Percentiles rank a stretch among this genome's conserved stretches.
Evolutionary conservation across 164 flowering plant species (phyloP).

Genomic region (Hamamelis virginiana): DNA sequence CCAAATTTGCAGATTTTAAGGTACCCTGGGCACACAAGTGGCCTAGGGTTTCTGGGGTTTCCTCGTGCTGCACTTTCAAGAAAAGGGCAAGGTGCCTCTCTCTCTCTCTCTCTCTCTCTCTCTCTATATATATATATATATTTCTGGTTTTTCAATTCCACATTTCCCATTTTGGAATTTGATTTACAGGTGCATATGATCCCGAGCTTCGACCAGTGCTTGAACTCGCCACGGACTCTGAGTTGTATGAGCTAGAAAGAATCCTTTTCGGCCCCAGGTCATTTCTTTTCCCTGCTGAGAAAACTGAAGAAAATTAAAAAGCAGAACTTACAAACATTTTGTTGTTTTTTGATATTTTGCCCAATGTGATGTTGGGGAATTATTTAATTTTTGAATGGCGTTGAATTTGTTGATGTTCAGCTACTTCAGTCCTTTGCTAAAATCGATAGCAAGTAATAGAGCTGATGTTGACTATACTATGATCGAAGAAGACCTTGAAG

Average conservation of each 20-base stretch:
- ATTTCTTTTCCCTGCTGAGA: neutral
- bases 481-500: slow-evolving; percentile 65
- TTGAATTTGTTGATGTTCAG: slow-evolving; percentile 38
- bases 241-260: slow-evolving; percentile 66
- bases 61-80: slow-evolving; percentile 24
- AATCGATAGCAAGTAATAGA: slow-evolving; percentile 51
- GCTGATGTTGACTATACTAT: slow-evolving; percentile 44
- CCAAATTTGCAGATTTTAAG: slow-evolving; percentile 16
- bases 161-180: neutral
- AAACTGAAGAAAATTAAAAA: neutral
- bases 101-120: slow-evolving; percentile 1
- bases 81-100: slow-evolving; percentile 24
- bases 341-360: too few species aligned
- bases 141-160: neutral
- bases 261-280: slow-evolving; percentile 91
- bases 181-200: slow-evolving; percentile 49
- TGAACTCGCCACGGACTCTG: slow-evolving; percentile 82
- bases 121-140: neutral
- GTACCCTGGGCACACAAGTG: slow-evolving; percentile 10
- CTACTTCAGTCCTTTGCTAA: slow-evolving; percentile 86
- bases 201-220: slow-evolving; percentile 80
- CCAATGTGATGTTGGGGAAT: neutral
- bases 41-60: slow-evolving; percentile 11
- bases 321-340: too few species aligned
- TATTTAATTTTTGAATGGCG: neutral